These are phyloP conservation scores for Nakazawaea ambrosiae DNA, from an alignment of 805 yeast genomes.

Conservation along the genomic window DNA sequence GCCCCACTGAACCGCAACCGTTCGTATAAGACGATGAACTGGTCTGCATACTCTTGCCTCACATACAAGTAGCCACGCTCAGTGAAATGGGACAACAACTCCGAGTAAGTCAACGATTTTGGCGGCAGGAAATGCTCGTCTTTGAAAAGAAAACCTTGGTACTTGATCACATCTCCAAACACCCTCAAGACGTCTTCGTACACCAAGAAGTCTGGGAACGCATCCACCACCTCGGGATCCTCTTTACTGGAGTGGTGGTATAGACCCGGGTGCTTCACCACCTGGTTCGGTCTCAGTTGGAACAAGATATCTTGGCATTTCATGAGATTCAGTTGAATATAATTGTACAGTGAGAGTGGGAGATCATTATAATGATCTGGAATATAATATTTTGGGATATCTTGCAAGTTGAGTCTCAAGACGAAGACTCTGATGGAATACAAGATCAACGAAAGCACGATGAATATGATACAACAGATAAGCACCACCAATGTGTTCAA, in stretches of 20 bases:
- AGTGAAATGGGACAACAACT: constrained; percentile 30
- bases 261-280: constrained; percentile 45
- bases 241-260: constrained; percentile 16
- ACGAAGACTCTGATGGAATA: constrained; percentile 55
- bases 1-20: constrained; percentile 58
- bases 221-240: not conserved
- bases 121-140: constrained; percentile 29
- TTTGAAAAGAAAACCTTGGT: constrained; percentile 33
- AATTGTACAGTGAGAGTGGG: constrained; percentile 35
- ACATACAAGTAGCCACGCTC: constrained; percentile 10
- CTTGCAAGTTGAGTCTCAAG: constrained; percentile 52
- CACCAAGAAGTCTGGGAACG: constrained; percentile 22
- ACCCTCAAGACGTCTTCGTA: constrained; percentile 51
- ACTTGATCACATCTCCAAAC: constrained; percentile 50
- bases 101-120: constrained; percentile 32
- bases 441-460: constrained; percentile 40
- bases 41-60: constrained; percentile 12
- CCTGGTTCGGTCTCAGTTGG: constrained; percentile 33
- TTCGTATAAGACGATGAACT: constrained; percentile 55
- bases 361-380: constrained; percentile 59
- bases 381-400: constrained; percentile 73
- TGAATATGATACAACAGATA: constrained; percentile 58
- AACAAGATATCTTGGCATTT: constrained; percentile 34
- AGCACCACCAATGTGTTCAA: constrained; percentile 78
- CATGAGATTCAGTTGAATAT: constrained; percentile 32